Percentiles rank a stretch among this genome's conserved stretches.
These are phyloP conservation scores for Eutypella sp. DNA, from an alignment of 2,329 filamentous ascomycete genomes.

Conservation along the genomic window DNA sequence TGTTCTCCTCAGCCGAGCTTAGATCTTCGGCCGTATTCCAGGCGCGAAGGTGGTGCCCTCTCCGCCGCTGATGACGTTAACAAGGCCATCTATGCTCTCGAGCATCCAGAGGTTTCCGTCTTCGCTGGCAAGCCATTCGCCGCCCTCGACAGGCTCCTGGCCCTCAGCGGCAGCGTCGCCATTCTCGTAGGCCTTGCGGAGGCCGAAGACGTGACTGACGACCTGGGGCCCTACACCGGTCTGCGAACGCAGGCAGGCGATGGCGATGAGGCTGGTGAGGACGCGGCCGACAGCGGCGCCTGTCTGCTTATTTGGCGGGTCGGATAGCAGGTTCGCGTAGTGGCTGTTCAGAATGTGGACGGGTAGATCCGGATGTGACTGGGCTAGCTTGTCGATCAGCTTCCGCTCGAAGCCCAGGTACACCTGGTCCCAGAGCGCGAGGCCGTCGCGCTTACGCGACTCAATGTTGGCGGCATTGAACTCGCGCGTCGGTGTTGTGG, in stretches of 20 bases:
- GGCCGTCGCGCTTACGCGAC: constrained; percentile 52
- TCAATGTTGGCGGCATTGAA: constrained; percentile 50
- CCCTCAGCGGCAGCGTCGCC: constrained; percentile 47
- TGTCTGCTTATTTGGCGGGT: constrained; percentile 47
- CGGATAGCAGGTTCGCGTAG: constrained; percentile 68
- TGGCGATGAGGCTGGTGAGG: constrained; percentile 67
- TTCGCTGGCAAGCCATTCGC: constrained; percentile 58
- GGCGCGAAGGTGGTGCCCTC: constrained; percentile 53
- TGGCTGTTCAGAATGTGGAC: constrained; percentile 72
- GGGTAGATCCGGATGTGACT: constrained; percentile 76
- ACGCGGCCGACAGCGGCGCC: constrained; percentile 59
- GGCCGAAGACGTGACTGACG: constrained; percentile 72
- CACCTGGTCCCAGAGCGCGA: constrained; percentile 67
- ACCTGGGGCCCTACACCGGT: constrained; percentile 81
- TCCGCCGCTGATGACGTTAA: constrained; percentile 37
- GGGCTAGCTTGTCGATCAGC: constrained; percentile 63
- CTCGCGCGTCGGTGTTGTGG: constrained; percentile 50
- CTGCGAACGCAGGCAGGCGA: constrained; percentile 72
- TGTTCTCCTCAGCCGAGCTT: constrained; percentile 7
- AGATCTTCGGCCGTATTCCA: constrained; percentile 39
- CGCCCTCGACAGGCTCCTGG: constrained; percentile 42
- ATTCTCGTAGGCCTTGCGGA: constrained; percentile 71
- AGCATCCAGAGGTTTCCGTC: constrained; percentile 62
- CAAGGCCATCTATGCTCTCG: constrained; percentile 56
- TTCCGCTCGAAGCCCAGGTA: constrained; percentile 72